Conservation (phyloP, 306 rosid species). For the Acacia confusa region DNA sequence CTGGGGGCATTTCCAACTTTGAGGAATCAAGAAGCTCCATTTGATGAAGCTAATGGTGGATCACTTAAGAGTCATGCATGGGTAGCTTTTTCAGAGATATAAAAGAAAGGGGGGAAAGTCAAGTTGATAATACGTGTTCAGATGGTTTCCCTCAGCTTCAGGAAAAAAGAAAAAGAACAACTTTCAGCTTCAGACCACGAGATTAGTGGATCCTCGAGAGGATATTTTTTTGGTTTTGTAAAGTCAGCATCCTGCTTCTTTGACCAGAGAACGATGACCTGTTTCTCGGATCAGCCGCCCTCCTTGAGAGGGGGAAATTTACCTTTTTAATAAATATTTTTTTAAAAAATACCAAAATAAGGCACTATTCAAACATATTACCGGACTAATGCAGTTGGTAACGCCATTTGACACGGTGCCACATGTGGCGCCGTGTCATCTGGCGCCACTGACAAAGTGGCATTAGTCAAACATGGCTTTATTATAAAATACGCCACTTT, state of each 20-base stretch:
- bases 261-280: neutral
- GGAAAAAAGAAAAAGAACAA: neutral
- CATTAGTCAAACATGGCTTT: too few species aligned
- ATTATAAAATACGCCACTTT: too few species aligned
- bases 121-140: neutral
- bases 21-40: constrained; percentile 35
- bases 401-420: too few species aligned
- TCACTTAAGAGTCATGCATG: neutral
- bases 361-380: too few species aligned
- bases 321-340: too few species aligned
- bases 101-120: neutral
- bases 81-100: neutral
- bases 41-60: neutral
- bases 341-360: too few species aligned
- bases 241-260: neutral
- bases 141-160: neutral
- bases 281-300: neutral
- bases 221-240: neutral
- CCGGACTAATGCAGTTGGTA: too few species aligned
- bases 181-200: neutral
- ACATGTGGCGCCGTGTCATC: too few species aligned
- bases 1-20: constrained; percentile 21
- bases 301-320: too few species aligned
- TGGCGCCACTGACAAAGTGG: too few species aligned
- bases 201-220: neutral